These are phyloP conservation scores for Gastrolobium villosum DNA, from an alignment of 306 rosid genomes.

Conservation along the genomic window DNA sequence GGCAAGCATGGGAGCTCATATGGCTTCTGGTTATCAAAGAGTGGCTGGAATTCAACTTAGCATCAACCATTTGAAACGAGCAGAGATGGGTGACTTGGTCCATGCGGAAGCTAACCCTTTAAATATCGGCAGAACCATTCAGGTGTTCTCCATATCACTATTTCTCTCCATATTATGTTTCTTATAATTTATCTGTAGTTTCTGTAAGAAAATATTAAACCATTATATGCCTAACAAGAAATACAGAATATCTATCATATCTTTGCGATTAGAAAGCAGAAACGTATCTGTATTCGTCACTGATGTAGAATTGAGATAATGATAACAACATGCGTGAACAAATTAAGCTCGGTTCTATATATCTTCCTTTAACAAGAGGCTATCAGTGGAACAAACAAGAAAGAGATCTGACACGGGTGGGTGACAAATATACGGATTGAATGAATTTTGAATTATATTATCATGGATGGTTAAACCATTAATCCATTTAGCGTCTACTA, in stretches of 20 bases:
- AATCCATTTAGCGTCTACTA: background rate
- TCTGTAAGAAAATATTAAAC: background rate
- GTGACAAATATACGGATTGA: background rate
- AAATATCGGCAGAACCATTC: conserved; percentile 74
- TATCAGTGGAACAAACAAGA: background rate
- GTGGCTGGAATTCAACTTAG: conserved; percentile 95
- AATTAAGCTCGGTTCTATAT: background rate
- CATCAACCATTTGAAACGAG: conserved; percentile 82
- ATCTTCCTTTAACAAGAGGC: background rate
- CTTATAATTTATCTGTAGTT: background rate
- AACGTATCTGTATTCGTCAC: background rate
- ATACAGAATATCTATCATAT: background rate
- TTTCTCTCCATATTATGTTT: background rate
- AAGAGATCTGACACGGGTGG: background rate
- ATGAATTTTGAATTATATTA: background rate
- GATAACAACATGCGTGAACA: background rate
- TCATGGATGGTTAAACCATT: background rate
- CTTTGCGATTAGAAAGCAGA: background rate
- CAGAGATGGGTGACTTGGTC: conserved; percentile 74
- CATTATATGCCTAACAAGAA: background rate
- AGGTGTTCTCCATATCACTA: conserved; percentile 45
- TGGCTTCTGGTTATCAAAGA: conserved; percentile 80
- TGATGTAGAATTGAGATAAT: background rate
- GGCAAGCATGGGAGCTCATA: conserved; percentile 76
- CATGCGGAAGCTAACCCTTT: conserved; percentile 80